These are phyloP conservation scores for Coccomyxa sp. DNA, from an alignment of 139 green algal species.

Conservation along the genomic window DNA sequence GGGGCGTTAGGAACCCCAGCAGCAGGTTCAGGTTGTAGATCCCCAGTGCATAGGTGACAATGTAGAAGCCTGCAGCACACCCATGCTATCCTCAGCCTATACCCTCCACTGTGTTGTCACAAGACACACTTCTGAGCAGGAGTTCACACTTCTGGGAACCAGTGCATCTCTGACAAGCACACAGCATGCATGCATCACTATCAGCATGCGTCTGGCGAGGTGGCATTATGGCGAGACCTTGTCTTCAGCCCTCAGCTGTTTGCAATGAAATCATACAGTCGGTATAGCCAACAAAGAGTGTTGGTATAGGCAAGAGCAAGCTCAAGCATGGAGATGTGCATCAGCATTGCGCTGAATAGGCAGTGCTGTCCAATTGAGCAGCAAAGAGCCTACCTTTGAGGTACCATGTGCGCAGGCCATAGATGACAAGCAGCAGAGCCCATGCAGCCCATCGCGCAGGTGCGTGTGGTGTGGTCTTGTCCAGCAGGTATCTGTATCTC, in stretches of 20 bases:
- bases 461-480: conserved; percentile 74
- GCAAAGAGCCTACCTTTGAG: conserved; percentile 30
- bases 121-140: not conserved
- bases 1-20: conserved; percentile 93
- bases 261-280: not conserved
- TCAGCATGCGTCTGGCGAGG: too few species aligned
- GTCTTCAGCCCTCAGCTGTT: not conserved
- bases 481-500: conserved; percentile 41
- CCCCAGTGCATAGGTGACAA: conserved; percentile 94
- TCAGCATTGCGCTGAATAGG: too few species aligned
- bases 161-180: not conserved
- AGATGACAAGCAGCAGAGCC: conserved; percentile 55
- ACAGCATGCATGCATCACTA: not conserved
- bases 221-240: not conserved
- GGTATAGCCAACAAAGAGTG: not conserved
- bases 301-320: too few species aligned
- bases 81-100: not conserved
- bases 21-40: conserved; percentile 99
- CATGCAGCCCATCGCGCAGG: conserved; percentile 67
- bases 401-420: conserved; percentile 76
- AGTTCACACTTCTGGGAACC: not conserved
- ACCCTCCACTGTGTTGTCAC: not conserved
- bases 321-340: too few species aligned
- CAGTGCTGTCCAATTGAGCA: too few species aligned
- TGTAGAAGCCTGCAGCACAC: conserved; percentile 86